phyloP scores from a whole-genome alignment of 805 yeast genomes.

The Myxozyma geophila region DNA sequence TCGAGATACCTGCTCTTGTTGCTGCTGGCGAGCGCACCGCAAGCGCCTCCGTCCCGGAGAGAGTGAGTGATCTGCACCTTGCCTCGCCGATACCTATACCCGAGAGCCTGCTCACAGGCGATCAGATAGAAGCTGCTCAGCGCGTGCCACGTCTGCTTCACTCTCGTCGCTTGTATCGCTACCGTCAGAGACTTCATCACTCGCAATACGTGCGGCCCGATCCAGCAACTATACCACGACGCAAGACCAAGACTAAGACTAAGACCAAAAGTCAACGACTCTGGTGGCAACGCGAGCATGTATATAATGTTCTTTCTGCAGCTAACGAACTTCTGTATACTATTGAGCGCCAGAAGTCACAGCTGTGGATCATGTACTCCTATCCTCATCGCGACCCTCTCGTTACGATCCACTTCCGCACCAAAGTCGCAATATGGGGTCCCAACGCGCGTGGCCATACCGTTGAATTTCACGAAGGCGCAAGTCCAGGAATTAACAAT shows the following conservation, averaged over 20 bases:
- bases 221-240: not conserved
- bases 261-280: not conserved
- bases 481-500: not conserved
- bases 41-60: not conserved
- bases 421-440: constrained; percentile 17
- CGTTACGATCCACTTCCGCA: constrained; percentile 27
- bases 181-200: constrained; percentile 4
- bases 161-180: constrained; percentile 11
- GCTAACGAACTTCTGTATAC: constrained; percentile 21
- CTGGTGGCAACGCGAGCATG: constrained; percentile 35
- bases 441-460: constrained; percentile 24
- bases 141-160: constrained; percentile 7
- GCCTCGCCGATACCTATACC: constrained; percentile 11
- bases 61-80: not conserved
- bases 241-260: not conserved
- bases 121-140: constrained; percentile 8
- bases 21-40: not conserved
- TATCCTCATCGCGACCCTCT: constrained; percentile 29
- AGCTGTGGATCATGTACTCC: constrained; percentile 26
- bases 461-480: constrained; percentile 21
- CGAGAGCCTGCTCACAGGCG: not conserved
- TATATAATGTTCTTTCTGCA: constrained; percentile 20
- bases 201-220: not conserved
- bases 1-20: constrained; percentile 17
- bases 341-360: constrained; percentile 21